Conservation (phyloP, 306 rosid species). For the Casuarina cunninghamiana region DNA sequence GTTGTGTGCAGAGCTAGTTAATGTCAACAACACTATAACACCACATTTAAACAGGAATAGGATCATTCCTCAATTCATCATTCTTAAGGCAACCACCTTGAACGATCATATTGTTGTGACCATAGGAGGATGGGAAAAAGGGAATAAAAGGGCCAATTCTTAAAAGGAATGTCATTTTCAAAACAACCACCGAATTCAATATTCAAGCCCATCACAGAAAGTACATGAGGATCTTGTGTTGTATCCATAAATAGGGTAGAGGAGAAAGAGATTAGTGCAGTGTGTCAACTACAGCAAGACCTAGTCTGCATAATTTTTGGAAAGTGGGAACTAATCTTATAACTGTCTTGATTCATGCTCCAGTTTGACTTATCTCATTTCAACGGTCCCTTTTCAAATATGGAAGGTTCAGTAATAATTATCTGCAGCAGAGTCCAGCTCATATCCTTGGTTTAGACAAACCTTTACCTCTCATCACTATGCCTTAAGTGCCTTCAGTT, state of each 20-base stretch:
- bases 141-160: background rate
- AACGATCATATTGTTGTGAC: background rate
- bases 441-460: background rate
- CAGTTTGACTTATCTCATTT: background rate
- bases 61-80: background rate
- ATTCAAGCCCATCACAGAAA: no score
- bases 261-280: no score
- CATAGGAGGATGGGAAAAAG: background rate
- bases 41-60: background rate
- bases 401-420: background rate
- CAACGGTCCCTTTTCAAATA: background rate
- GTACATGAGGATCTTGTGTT: no score
- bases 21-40: background rate
- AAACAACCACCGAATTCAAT: no score
- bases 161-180: no score
- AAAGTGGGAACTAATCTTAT: background rate
- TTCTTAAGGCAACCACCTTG: background rate
- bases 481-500: slow-evolving; percentile 1
- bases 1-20: background rate
- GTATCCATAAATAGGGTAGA: no score
- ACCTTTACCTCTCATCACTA: background rate
- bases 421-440: background rate
- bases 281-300: no score
- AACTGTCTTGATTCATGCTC: background rate
- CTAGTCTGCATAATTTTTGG: background rate